Percentiles rank a stretch among this genome's conserved stretches.
Conservation (phyloP, 2,329 filamentous ascomycete genomes). For the Tetracladium maxilliforme region DNA sequence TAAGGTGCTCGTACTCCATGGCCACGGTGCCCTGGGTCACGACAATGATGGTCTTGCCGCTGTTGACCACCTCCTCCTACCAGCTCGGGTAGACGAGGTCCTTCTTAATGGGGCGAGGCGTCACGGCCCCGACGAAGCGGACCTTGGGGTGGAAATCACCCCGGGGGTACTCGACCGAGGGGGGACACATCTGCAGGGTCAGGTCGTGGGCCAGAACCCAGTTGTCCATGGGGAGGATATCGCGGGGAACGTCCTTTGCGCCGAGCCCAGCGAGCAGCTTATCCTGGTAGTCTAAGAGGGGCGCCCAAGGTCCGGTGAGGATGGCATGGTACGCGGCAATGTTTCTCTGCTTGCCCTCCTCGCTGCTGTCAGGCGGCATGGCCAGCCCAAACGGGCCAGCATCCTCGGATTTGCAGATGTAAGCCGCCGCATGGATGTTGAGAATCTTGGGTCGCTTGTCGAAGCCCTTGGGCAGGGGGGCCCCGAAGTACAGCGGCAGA, state of each 20-base stretch:
- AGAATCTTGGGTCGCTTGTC: conserved; percentile 19
- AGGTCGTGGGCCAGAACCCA: conserved; percentile 8
- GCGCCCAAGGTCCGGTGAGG: conserved; percentile 5
- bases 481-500: conserved; percentile 20
- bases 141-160: conserved; percentile 20
- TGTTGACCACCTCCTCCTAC: conserved; percentile 25
- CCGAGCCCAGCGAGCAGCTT: conserved; percentile 14
- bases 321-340: conserved; percentile 8
- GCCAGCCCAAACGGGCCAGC: conserved; percentile 21
- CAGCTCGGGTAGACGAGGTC: conserved; percentile 22
- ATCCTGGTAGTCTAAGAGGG: conserved; percentile 10
- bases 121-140: conserved; percentile 25
- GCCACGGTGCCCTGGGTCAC: conserved; percentile 20
- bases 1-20: conserved; percentile 14
- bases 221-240: conserved; percentile 11
- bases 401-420: conserved; percentile 22
- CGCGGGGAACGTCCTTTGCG: conserved; percentile 9
- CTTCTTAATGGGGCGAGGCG: conserved; percentile 14
- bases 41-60: conserved; percentile 18
- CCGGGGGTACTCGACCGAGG: conserved; percentile 18
- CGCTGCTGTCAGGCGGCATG: conserved; percentile 20
- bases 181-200: conserved; percentile 18
- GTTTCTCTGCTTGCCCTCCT: conserved; percentile 20
- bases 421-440: conserved; percentile 18
- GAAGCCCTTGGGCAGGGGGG: conserved; percentile 21